Percentiles rank a stretch among this genome's conserved stretches.
These are phyloP conservation scores for Nemania sp. DNA, from an alignment of 2,329 filamentous ascomycete genomes.

Conservation along the genomic window DNA sequence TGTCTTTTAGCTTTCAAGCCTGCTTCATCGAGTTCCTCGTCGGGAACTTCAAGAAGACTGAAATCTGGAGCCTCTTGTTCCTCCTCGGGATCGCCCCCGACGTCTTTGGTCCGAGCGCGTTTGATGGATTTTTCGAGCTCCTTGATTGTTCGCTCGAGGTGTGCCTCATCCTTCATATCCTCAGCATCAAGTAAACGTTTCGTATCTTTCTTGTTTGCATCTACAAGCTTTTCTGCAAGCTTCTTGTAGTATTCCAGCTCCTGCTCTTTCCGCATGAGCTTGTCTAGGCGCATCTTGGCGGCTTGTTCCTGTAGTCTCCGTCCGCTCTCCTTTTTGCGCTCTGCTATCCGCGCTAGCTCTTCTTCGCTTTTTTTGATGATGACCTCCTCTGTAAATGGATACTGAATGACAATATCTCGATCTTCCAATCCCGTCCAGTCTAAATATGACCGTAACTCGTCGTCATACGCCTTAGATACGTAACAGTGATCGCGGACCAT, in stretches of 20 bases:
- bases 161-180: slow-evolving; percentile 90
- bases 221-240: slow-evolving; percentile 77
- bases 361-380: slow-evolving; percentile 93
- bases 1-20: slow-evolving; percentile 92
- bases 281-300: slow-evolving; percentile 95
- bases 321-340: slow-evolving; percentile 95
- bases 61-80: slow-evolving; percentile 87
- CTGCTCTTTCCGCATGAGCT: slow-evolving; percentile 94
- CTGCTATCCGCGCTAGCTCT: slow-evolving; percentile 88
- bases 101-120: slow-evolving; percentile 91
- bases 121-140: slow-evolving; percentile 92
- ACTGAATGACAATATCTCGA: slow-evolving; percentile 88
- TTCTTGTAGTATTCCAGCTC: slow-evolving; percentile 94
- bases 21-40: slow-evolving; percentile 93
- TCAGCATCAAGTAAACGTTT: slow-evolving; percentile 87
- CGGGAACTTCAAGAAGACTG: slow-evolving; percentile 86
- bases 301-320: slow-evolving; percentile 93
- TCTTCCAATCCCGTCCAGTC: slow-evolving; percentile 95
- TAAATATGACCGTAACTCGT: slow-evolving; percentile 79
- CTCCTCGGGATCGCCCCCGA: slow-evolving; percentile 84
- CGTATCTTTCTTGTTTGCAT: slow-evolving; percentile 90
- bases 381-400: slow-evolving; percentile 92
- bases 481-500: slow-evolving; percentile 92
- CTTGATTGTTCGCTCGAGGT: slow-evolving; percentile 84
- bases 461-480: slow-evolving; percentile 84